phyloP scores from a whole-genome alignment of 1,284 basidiomycete genomes.

The Chalciporus sp. region DNA sequence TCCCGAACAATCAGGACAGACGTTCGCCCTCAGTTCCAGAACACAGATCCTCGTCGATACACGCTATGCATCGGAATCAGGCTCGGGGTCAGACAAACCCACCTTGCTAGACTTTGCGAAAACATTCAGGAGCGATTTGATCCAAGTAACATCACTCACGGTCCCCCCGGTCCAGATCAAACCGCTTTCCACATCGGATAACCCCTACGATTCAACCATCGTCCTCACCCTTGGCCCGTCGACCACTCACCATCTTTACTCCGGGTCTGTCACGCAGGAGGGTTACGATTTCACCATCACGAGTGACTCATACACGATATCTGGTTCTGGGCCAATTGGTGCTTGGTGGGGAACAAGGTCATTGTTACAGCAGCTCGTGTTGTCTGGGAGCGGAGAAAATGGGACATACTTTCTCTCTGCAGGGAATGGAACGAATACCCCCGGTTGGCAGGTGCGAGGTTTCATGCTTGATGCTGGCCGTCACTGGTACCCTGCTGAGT shows the following conservation, averaged over 20 bases:
- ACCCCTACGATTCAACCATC: conserved; percentile 13
- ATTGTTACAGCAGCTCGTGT: conserved; percentile 37
- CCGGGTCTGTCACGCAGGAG: conserved; percentile 35
- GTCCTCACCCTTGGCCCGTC: conserved; percentile 27
- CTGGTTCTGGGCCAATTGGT: conserved; percentile 35
- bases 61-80: conserved; percentile 1
- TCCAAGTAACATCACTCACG: conserved; percentile 19
- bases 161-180: neutral
- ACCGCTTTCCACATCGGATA: neutral
- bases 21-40: conserved; percentile 19
- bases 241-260: conserved; percentile 30
- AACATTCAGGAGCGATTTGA: conserved; percentile 26
- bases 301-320: conserved; percentile 30
- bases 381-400: conserved; percentile 17
- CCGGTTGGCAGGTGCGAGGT: conserved; percentile 42
- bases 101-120: conserved; percentile 28
- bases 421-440: conserved; percentile 37
- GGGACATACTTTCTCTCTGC: conserved; percentile 25
- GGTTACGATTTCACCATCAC: conserved; percentile 38
- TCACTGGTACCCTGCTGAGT: conserved; percentile 37
- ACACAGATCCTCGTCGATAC: conserved; percentile 28
- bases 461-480: conserved; percentile 44
- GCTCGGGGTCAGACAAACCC: conserved; percentile 7
- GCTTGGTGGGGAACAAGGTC: conserved; percentile 44
- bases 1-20: conserved; percentile 5